A percentile compares a stretch with the other conserved stretches of the same genome.
phyloP scores from a whole-genome alignment of 768 basidiomycete species.

The Termitomyces sp. region DNA sequence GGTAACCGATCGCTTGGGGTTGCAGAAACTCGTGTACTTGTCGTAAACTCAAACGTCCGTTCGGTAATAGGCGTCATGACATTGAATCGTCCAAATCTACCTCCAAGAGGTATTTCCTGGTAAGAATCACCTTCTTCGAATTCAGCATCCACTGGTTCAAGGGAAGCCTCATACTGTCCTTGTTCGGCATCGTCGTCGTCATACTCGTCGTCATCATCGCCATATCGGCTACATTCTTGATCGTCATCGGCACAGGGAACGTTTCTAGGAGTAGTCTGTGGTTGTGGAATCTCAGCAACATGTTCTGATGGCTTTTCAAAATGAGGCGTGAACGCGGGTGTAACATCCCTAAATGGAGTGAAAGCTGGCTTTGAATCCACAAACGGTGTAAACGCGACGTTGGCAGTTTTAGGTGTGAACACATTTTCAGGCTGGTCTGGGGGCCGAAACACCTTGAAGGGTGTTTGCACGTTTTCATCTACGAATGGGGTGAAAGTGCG shows the following conservation, averaged over 20 bases:
- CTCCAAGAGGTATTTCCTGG: constrained; percentile 57
- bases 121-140: constrained; percentile 39
- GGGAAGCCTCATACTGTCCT: constrained; percentile 30
- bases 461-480: constrained; percentile 43
- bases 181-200: constrained; percentile 24
- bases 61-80: constrained; percentile 99
- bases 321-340: constrained; percentile 35
- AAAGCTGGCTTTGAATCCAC: constrained; percentile 31
- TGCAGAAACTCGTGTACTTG: constrained; percentile 46
- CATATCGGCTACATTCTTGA: constrained; percentile 27
- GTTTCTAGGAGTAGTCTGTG: constrained; percentile 19
- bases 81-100: constrained; percentile 78
- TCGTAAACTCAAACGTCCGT: constrained; percentile 81
- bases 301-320: constrained; percentile 17
- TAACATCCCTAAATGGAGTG: constrained; percentile 37
- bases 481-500: constrained; percentile 37
- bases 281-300: background rate
- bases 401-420: constrained; percentile 44
- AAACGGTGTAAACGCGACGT: constrained; percentile 37
- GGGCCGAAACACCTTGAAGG: constrained; percentile 73
- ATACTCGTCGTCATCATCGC: constrained; percentile 26
- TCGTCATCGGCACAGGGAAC: constrained; percentile 28
- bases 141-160: constrained; percentile 22
- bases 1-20: constrained; percentile 37
- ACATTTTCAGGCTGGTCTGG: constrained; percentile 45